Percentiles rank a stretch among this genome's conserved stretches.
Conservation (phyloP, 305 asterid species). For the Solanum hybrid region DNA sequence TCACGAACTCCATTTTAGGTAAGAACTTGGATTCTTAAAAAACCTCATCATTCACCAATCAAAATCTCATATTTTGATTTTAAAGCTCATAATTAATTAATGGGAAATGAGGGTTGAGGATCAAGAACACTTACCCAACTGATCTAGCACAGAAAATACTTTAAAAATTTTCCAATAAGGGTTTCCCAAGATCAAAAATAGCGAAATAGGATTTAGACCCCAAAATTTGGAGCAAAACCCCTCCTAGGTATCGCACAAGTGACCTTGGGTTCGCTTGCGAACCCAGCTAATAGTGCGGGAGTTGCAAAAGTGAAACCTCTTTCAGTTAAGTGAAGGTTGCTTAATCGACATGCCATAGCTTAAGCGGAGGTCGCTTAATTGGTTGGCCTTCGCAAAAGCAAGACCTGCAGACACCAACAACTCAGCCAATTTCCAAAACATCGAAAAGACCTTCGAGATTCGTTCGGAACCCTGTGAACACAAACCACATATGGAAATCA, state of each 20-base stretch:
- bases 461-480: not conserved
- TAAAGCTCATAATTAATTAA: not conserved
- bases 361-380: not conserved
- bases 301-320: not conserved
- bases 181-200: not conserved
- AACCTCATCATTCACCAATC: not conserved
- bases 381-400: not conserved
- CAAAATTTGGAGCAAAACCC: not conserved
- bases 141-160: not conserved
- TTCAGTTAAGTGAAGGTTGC: not conserved
- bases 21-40: not conserved
- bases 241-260: not conserved
- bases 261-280: not conserved
- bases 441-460: rapidly evolving
- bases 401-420: not conserved
- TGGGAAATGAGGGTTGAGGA: not conserved
- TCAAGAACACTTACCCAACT: not conserved
- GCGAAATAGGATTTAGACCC: not conserved
- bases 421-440: not conserved
- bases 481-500: not conserved
- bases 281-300: not conserved
- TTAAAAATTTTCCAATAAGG: not conserved
- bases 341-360: not conserved
- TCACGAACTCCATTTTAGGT: too few species aligned
- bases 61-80: not conserved